These are phyloP conservation scores for Wallacemonas rigidus DNA, from an alignment of 208 protist species.

Conservation along the genomic window DNA sequence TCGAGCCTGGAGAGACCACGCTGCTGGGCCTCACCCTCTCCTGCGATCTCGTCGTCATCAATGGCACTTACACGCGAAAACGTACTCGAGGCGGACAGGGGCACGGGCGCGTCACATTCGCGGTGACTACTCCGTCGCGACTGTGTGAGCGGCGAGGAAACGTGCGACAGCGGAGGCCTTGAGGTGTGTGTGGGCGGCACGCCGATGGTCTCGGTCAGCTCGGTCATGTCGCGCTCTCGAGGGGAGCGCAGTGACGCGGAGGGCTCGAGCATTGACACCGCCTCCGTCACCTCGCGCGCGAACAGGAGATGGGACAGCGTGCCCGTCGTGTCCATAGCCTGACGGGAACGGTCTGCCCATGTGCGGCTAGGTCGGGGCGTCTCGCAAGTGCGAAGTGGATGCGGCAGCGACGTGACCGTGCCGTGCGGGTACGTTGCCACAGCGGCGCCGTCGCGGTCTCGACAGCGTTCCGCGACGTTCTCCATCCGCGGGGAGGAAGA, in stretches of 20 bases:
- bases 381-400: background rate
- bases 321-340: background rate
- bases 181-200: background rate
- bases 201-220: background rate
- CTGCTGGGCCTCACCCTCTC: too few relatives aligned
- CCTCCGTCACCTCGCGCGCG: slow-evolving; percentile 12
- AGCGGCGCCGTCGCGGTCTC: too few relatives aligned
- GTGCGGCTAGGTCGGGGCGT: background rate
- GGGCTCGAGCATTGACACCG: slow-evolving; percentile 6
- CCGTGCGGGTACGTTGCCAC: too few relatives aligned
- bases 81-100: too few relatives aligned
- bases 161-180: background rate
- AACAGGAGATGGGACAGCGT: slow-evolving; percentile 14
- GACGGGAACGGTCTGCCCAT: background rate
- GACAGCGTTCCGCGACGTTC: background rate
- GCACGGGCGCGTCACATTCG: too few relatives aligned
- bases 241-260: background rate
- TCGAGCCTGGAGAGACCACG: background rate
- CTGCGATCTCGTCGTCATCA: too few relatives aligned
- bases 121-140: background rate
- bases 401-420: too few relatives aligned
- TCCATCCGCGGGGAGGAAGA: background rate
- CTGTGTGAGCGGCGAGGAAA: background rate
- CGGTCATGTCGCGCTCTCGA: background rate
- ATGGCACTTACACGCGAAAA: too few relatives aligned